Base-by-base conservation (phyloP, 2,329 filamentous ascomycete genomes). In the Penicillium expansum region DNA sequence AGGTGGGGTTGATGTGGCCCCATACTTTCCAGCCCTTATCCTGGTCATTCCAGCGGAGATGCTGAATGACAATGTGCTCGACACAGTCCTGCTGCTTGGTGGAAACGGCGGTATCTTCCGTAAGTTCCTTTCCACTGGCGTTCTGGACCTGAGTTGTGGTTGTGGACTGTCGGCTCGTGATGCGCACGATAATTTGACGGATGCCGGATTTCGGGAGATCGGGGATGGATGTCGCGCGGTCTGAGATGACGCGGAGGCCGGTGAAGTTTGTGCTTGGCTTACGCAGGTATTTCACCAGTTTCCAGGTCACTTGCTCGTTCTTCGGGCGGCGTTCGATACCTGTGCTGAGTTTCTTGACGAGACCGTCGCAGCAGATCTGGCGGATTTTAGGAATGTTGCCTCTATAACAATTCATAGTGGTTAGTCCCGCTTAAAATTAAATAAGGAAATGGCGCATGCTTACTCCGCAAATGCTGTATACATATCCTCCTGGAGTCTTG, bases 51-150 rank as follows among this genome's bases (percentile, higher is more conserved):
- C 75, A 71, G 35, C 75, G 66, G 33, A 77, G 60, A 66, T 77
- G 75, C 69, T 83, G 80, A 24, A 83, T 63, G 14, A 83, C 80
- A 30, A 83, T 63, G 59, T 83, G 81, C 65, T 83, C 81, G 2
- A 70, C 73, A 59, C 74, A 74, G 59, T 76, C 74, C 67, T 76
- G 76, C 50, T 72, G 65, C 66, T 75, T 76, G 16, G 64, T 62
- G n/a, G 67, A 59, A 24, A 59, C 62, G 32, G 56, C 47, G 7
- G 35, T 38, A 22, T 58, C 37, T 24, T 55, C 45, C 10, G 52
- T 56, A 18, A 49, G 18, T 47, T 32, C 6, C 18, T 20, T 18
- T 47, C 30, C 27, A 20, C n/a, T 41, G 33, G 42, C 32, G 47
- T 48, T 20, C 41, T 33, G 29, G 9, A 43, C 22, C 22, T 44